Conservation (phyloP, 2,329 filamentous ascomycete species). For the Chrysoporthe austroafricana region DNA sequence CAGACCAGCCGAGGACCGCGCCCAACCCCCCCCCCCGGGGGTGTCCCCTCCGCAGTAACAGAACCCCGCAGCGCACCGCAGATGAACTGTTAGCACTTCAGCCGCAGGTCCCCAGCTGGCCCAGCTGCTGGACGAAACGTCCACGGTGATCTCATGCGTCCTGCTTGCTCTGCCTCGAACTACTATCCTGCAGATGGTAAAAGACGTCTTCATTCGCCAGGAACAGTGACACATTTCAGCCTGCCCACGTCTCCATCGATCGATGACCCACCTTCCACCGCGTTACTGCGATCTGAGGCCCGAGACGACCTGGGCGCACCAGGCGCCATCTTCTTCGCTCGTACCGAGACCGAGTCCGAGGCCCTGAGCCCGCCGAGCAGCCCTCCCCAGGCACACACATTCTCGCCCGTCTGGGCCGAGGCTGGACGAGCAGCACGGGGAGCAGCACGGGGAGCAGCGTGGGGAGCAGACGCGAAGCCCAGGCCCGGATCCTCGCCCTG, state of each 20-base stretch:
- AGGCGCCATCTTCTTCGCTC: not conserved
- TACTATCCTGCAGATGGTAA: no score
- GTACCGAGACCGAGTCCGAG: not conserved
- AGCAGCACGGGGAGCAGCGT: no score
- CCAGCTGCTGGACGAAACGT: not conserved
- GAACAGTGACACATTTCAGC: not conserved
- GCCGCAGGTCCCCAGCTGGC: not conserved
- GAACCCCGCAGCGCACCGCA: not conserved
- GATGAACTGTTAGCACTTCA: not conserved
- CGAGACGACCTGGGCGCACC: not conserved
- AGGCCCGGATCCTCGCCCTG: not conserved
- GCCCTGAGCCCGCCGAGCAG: no score
- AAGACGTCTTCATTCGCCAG: no score
- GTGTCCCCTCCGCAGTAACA: not conserved
- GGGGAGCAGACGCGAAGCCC: no score
- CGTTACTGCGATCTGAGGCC: no score
- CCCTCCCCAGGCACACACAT: no score
- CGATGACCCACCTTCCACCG: not conserved
- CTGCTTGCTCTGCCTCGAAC: no score
- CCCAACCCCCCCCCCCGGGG: no score
- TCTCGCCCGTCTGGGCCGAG: not conserved
- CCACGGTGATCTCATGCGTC: not conserved
- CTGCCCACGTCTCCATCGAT: not conserved
- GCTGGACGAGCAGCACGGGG: not conserved
- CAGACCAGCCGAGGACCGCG: no score